Evolutionary conservation across 2,329 filamentous ascomycete species (phyloP).

Genomic region (Epicoccum nigrum): DNA sequence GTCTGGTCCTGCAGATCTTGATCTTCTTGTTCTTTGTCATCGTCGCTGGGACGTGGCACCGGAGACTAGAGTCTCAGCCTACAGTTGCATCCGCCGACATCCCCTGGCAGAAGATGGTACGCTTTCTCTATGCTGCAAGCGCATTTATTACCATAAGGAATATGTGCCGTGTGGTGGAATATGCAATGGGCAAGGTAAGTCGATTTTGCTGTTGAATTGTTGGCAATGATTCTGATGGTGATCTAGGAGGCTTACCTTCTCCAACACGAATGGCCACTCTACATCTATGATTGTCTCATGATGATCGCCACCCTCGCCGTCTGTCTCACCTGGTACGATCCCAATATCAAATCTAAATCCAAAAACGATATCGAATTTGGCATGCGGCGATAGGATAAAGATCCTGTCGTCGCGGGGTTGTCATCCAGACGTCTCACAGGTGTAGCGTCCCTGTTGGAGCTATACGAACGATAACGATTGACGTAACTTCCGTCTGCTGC

Average conservation of each 20-base stretch:
- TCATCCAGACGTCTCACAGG: slow-evolving; percentile 1
- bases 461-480: slow-evolving; percentile 13
- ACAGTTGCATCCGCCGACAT: slow-evolving; percentile 34
- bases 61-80: slow-evolving; percentile 45
- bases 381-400: slow-evolving; percentile 18
- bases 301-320: slow-evolving; percentile 34
- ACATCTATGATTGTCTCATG: slow-evolving; percentile 36
- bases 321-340: slow-evolving; percentile 35
- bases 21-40: slow-evolving; percentile 63
- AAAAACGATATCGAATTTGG: slow-evolving; percentile 31
- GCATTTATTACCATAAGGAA: slow-evolving; percentile 54
- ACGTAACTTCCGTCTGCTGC: too few relatives aligned
- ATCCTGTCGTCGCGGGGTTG: background rate
- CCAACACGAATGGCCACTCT: slow-evolving; percentile 34
- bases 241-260: slow-evolving; percentile 33
- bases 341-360: slow-evolving; percentile 29
- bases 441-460: slow-evolving; percentile 14
- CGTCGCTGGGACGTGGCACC: slow-evolving; percentile 58
- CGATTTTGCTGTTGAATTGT: background rate
- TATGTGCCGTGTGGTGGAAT: slow-evolving; percentile 57
- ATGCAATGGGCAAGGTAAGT: slow-evolving; percentile 41
- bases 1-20: slow-evolving; percentile 63
- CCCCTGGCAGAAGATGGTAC: slow-evolving; percentile 45
- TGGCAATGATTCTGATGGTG: slow-evolving; percentile 8
- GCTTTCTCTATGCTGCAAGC: slow-evolving; percentile 48